phyloP scores from a whole-genome alignment of 78 protist species.

The Thecamonas trahens region DNA sequence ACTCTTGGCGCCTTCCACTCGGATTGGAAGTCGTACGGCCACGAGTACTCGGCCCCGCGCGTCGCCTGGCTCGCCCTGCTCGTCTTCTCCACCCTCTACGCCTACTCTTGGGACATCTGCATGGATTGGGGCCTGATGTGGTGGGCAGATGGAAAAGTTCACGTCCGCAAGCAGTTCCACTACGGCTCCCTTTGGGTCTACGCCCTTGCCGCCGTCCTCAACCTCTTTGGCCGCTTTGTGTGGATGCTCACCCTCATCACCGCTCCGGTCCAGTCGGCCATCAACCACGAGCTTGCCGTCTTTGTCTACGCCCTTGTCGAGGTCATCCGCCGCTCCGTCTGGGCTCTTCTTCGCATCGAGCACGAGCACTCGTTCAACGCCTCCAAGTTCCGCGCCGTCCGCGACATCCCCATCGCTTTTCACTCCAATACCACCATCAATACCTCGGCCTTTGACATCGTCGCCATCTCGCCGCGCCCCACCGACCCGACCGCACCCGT shows the following conservation, averaged over 20 bases:
- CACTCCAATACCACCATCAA: too few relatives aligned
- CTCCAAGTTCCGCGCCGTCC: slow-evolving; percentile 8
- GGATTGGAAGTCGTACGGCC: not conserved
- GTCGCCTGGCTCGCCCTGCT: not conserved
- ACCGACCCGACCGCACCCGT: too few relatives aligned
- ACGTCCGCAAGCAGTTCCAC: not conserved
- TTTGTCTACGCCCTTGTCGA: not conserved
- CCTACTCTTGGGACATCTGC: slow-evolving; percentile 31
- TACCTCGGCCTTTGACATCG: too few relatives aligned
- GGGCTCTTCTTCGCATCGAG: slow-evolving; percentile 17
- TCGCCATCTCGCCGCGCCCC: too few relatives aligned
- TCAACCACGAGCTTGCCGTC: too few relatives aligned
- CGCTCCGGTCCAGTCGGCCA: not conserved
- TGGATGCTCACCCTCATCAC: slow-evolving; percentile 14
- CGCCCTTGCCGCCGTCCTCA: not conserved
- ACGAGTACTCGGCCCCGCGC: not conserved
- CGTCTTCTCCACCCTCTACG: slow-evolving; percentile 14
- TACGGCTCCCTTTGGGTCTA: not conserved
- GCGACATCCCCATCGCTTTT: too few relatives aligned
- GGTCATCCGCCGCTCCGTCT: slow-evolving; percentile 11
- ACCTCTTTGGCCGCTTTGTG: slow-evolving; percentile 2
- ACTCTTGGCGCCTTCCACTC: slow-evolving; percentile 3
- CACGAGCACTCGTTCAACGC: slow-evolving; percentile 6
- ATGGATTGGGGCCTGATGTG: slow-evolving; percentile 39
- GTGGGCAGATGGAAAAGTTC: not conserved